Evolutionary conservation across 2,329 filamentous ascomycete genomes (phyloP).

Genomic region (Oidium heveae): DNA sequence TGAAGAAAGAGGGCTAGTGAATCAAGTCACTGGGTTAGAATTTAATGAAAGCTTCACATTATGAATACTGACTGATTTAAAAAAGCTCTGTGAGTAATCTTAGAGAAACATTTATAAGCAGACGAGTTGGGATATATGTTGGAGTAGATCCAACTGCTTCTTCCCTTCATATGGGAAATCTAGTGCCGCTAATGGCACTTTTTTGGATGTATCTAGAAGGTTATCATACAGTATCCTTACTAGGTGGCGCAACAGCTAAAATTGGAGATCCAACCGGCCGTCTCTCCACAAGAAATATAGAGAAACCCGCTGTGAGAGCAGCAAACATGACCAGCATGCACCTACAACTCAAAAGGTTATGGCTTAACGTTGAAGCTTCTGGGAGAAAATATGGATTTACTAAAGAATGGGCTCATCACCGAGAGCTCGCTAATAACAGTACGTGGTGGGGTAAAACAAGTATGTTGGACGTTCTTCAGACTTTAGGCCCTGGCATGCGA

Average conservation of each 20-base stretch:
- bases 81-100: slow-evolving; percentile 22
- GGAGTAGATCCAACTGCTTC: slow-evolving; percentile 62
- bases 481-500: slow-evolving; percentile 47
- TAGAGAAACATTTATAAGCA: slow-evolving; percentile 34
- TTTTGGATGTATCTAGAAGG: slow-evolving; percentile 69
- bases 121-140: slow-evolving; percentile 49
- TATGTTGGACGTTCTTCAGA: slow-evolving; percentile 49
- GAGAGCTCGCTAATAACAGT: slow-evolving; percentile 55
- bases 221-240: slow-evolving; percentile 36
- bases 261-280: slow-evolving; percentile 59
- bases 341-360: slow-evolving; percentile 45
- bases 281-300: slow-evolving; percentile 30
- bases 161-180: slow-evolving; percentile 58
- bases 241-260: slow-evolving; percentile 52
- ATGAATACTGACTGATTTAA: not conserved
- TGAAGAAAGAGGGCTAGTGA: slow-evolving; percentile 47
- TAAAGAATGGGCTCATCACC: slow-evolving; percentile 39
- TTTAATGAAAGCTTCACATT: not conserved
- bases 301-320: slow-evolving; percentile 25
- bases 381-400: slow-evolving; percentile 39
- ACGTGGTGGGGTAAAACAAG: slow-evolving; percentile 53
- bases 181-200: slow-evolving; percentile 58
- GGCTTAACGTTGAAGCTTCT: slow-evolving; percentile 43
- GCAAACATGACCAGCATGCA: slow-evolving; percentile 44
- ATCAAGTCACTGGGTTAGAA: slow-evolving; percentile 44